These are phyloP conservation scores for Colletotrichum sp. DNA, from an alignment of 2,329 filamentous ascomycete genomes.

Conservation along the genomic window DNA sequence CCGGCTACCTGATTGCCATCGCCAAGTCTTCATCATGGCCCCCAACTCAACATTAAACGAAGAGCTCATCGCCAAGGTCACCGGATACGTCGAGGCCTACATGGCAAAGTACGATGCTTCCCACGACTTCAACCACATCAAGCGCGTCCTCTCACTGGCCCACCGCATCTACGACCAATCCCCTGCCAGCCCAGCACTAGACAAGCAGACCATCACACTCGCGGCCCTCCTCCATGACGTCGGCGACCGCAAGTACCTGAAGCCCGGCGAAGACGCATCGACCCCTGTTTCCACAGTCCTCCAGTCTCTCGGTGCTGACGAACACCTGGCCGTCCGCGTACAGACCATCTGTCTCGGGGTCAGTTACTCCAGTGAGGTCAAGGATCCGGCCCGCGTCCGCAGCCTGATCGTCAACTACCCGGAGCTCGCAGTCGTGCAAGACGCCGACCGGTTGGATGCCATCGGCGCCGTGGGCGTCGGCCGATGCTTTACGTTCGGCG, in stretches of 20 bases:
- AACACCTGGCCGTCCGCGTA: conserved; percentile 66
- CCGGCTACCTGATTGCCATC: neutral
- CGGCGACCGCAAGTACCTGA: conserved; percentile 82
- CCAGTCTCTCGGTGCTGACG: conserved; percentile 57
- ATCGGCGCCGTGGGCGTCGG: conserved; percentile 87
- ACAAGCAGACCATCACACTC: conserved; percentile 67
- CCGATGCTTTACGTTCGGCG: conserved; percentile 78
- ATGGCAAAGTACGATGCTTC: conserved; percentile 84
- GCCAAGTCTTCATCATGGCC: neutral
- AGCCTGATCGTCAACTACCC: conserved; percentile 69
- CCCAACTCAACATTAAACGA: conserved; percentile 27
- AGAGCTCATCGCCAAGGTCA: conserved; percentile 60
- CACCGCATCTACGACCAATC: conserved; percentile 56
- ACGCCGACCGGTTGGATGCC: conserved; percentile 91
- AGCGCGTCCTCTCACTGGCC: conserved; percentile 78
- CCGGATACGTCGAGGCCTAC: conserved; percentile 69
- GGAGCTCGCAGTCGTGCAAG: conserved; percentile 85
- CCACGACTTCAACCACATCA: conserved; percentile 87
- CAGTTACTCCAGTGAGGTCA: conserved; percentile 77
- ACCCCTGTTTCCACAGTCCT: conserved; percentile 63
- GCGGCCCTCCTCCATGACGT: conserved; percentile 85
- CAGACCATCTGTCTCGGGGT: conserved; percentile 78
- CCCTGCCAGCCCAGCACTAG: conserved; percentile 32
- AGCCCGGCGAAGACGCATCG: conserved; percentile 59
- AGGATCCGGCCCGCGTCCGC: conserved; percentile 65